phyloP scores from a whole-genome alignment of 1,284 basidiomycete genomes.

The Marasmius fiardii region DNA sequence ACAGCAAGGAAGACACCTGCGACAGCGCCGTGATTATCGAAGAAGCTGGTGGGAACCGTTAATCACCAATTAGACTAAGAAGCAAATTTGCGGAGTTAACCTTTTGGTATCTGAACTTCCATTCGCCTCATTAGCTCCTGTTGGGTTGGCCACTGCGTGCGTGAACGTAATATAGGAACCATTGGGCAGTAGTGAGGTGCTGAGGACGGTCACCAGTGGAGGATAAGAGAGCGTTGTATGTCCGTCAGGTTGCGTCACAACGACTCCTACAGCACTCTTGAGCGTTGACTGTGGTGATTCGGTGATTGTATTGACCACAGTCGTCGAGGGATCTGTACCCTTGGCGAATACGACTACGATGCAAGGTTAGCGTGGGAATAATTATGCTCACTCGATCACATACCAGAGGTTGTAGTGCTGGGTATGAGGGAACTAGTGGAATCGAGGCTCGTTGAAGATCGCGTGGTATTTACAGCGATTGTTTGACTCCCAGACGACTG shows the following conservation, averaged over 20 bases:
- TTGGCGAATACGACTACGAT: slow-evolving; percentile 9
- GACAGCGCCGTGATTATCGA: slow-evolving; percentile 50
- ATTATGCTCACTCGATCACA: neutral
- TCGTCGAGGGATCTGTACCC: slow-evolving; percentile 15
- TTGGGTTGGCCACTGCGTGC: slow-evolving; percentile 47
- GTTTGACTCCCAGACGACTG: too few species aligned
- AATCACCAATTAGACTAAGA: neutral
- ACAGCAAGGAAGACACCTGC: slow-evolving; percentile 55
- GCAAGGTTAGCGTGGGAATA: neutral
- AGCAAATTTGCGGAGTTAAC: slow-evolving; percentile 5
- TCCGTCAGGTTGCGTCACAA: slow-evolving; percentile 34
- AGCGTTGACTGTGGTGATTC: slow-evolving; percentile 42
- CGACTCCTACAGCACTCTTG: slow-evolving; percentile 35
- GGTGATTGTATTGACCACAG: slow-evolving; percentile 39
- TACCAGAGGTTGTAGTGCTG: slow-evolving; percentile 1
- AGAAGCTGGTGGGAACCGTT: slow-evolving; percentile 37
- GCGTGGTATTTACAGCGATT: neutral
- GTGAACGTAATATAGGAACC: slow-evolving; percentile 43
- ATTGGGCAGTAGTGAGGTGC: slow-evolving; percentile 39
- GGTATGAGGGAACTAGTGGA: neutral
- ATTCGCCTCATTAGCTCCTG: slow-evolving; percentile 19
- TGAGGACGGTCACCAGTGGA: slow-evolving; percentile 42
- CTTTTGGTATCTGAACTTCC: slow-evolving; percentile 17
- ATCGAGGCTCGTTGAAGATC: neutral
- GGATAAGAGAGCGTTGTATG: slow-evolving; percentile 35